These are phyloP conservation scores for Syncephalis fuscata DNA, from an alignment of 371 early-diverging fungal species.

Conservation along the genomic window DNA sequence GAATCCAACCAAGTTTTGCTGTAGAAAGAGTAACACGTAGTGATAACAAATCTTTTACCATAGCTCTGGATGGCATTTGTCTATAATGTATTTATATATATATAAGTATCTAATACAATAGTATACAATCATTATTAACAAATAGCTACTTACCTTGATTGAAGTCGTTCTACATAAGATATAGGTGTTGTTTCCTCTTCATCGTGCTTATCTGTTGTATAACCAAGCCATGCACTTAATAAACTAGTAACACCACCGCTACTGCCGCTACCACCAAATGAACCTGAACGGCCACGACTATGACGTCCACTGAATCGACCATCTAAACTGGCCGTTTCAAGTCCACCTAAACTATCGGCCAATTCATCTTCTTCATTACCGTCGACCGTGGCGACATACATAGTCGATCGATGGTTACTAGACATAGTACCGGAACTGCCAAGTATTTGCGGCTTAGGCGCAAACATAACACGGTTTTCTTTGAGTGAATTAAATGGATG, in stretches of 20 bases:
- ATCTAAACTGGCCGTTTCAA: background rate
- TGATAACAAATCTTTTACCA: slow-evolving; percentile 29
- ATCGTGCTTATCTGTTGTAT: background rate
- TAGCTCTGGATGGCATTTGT: slow-evolving; percentile 8
- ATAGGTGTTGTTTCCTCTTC: background rate
- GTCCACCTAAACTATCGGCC: background rate
- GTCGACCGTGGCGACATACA: background rate
- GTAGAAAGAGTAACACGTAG: slow-evolving; percentile 26
- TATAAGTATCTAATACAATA: no score
- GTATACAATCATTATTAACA: slow-evolving; percentile 7
- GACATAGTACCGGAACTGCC: slow-evolving; percentile 10
- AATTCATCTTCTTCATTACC: background rate
- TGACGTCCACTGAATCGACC: no score
- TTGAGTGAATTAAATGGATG: background rate
- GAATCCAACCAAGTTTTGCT: slow-evolving; percentile 33
- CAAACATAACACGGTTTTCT: background rate
- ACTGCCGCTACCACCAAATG: slow-evolving; percentile 1
- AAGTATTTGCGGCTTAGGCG: slow-evolving; percentile 9
- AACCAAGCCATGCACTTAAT: background rate
- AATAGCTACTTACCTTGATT: background rate
- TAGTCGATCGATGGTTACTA: slow-evolving; percentile 17
- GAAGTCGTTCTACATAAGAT: slow-evolving; percentile 1
- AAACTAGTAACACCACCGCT: slow-evolving; percentile 5
- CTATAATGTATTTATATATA: no score
- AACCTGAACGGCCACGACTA: no score